A percentile compares a stretch with the other conserved stretches of the same genome.
Evolutionary conservation across 208 protist species (phyloP).

Genomic region (Endotrypanum monterogeii): DNA sequence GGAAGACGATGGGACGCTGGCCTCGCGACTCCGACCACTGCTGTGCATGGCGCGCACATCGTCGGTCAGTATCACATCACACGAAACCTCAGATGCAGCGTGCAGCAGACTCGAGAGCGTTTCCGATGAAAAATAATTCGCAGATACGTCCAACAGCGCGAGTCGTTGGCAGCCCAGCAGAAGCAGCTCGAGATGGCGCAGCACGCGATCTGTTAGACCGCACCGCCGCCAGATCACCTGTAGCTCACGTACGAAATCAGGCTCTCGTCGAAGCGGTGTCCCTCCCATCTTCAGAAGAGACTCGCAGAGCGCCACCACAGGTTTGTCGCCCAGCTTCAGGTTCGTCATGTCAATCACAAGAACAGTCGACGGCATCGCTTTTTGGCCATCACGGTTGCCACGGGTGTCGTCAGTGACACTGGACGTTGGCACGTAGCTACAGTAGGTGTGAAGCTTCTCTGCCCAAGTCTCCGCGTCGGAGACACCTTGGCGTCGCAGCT

Average conservation of each 20-base stretch:
- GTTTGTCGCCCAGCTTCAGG: conserved; percentile 47
- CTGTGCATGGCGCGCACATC: conserved; percentile 10
- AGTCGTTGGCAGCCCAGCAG: conserved; percentile 41
- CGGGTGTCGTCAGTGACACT: not conserved
- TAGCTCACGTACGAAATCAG: conserved; percentile 31
- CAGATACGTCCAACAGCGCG: conserved; percentile 37
- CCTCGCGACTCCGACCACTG: conserved; percentile 1
- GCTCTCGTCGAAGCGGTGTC: not conserved
- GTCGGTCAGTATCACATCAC: conserved; percentile 25
- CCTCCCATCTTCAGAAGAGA: conserved; percentile 51
- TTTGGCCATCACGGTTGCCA: conserved; percentile 1
- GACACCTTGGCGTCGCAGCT: conserved; percentile 66
- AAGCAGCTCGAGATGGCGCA: conserved; percentile 57
- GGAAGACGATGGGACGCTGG: conserved; percentile 6
- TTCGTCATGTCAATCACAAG: conserved; percentile 35
- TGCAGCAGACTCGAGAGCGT: conserved; percentile 27
- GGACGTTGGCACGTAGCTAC: conserved; percentile 11
- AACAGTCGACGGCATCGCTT: not conserved
- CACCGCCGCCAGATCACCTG: conserved; percentile 44
- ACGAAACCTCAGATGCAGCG: conserved; percentile 28
- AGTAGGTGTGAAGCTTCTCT: conserved; percentile 19
- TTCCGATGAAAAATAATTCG: conserved; percentile 35
- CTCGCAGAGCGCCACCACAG: conserved; percentile 61
- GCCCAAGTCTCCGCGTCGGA: conserved; percentile 27
- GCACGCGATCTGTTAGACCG: conserved; percentile 45